Conservation (phyloP, 345 rosid species). For the Populus alba region DNA sequence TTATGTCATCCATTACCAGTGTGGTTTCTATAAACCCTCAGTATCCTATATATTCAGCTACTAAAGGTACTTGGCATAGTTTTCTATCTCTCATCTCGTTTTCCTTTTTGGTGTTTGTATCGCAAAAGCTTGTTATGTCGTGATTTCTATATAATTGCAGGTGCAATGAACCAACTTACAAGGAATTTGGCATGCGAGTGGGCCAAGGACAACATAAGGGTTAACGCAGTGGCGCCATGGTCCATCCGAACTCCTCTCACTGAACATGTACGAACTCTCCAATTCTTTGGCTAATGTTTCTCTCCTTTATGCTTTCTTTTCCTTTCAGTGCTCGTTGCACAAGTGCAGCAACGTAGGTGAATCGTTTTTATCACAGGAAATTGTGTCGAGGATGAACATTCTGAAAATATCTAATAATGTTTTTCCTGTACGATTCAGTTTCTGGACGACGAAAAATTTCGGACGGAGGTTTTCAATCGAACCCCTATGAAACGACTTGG, state of each 20-base stretch:
- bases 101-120: neutral
- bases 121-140: no score
- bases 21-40: neutral
- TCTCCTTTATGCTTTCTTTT: neutral
- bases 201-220: slow-evolving; percentile 3
- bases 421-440: neutral
- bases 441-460: neutral
- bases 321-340: no score
- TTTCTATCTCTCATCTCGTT: neutral
- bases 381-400: no score
- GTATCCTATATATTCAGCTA: neutral
- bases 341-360: no score
- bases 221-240: neutral
- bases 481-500: neutral
- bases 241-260: neutral
- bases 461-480: neutral
- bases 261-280: neutral
- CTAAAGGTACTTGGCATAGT: neutral
- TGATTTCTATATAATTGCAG: neutral
- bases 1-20: neutral
- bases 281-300: neutral
- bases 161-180: slow-evolving; percentile 1
- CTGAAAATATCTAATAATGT: neutral
- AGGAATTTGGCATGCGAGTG: slow-evolving; percentile 1
- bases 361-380: no score